These are phyloP conservation scores for Leavenworthia alabamica DNA, from an alignment of 345 rosid species.

Conservation along the genomic window DNA sequence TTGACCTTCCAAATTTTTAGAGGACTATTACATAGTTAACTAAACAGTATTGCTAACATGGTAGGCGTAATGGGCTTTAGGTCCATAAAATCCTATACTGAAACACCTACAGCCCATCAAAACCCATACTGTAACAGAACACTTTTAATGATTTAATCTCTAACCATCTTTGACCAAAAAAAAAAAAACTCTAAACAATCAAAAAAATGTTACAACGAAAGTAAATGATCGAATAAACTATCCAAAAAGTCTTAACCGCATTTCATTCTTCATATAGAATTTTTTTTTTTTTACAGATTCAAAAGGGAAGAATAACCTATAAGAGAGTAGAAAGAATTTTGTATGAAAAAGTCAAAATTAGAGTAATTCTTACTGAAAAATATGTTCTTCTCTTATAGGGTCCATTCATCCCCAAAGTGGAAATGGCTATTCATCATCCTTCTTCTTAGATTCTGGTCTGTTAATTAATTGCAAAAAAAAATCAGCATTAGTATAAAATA, in stretches of 20 bases:
- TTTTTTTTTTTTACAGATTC: not conserved
- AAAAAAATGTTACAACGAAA: not conserved
- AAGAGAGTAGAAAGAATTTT: not conserved
- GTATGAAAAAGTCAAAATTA: not conserved
- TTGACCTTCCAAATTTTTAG: not conserved
- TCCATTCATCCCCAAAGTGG: not conserved
- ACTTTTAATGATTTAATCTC: not conserved
- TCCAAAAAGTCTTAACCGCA: not conserved
- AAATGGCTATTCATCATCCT: not conserved
- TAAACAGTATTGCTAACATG: not conserved
- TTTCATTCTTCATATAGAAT: not conserved
- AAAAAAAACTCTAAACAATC: too few relatives aligned
- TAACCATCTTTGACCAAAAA: too few relatives aligned
- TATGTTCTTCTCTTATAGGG: not conserved
- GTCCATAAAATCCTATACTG: not conserved
- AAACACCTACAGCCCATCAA: too few relatives aligned
- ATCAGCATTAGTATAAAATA: not conserved
- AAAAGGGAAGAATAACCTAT: not conserved
- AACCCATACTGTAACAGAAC: not conserved
- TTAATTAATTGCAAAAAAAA: not conserved
- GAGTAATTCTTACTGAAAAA: not conserved
- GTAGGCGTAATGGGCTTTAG: not conserved
- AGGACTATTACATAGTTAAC: conserved; percentile 8
- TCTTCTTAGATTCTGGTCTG: not conserved
- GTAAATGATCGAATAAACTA: not conserved